Conservation (phyloP, 345 rosid species). For the Stellera chamaejasme region DNA sequence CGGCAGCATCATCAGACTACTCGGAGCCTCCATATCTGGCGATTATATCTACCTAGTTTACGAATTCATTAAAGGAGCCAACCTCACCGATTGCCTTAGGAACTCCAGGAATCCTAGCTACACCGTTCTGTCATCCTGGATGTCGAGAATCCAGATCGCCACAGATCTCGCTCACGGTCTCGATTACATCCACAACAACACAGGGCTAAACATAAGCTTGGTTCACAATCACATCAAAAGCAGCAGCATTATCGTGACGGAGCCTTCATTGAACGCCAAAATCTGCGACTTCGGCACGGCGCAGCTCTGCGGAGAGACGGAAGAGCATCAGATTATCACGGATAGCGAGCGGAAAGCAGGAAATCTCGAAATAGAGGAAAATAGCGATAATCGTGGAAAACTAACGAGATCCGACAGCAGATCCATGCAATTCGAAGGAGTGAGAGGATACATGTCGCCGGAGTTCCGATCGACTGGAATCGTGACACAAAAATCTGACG, state of each 20-base stretch:
- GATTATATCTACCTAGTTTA: conserved; percentile 70
- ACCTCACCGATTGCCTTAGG: conserved; percentile 60
- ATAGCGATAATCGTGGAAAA: background rate
- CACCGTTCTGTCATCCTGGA: conserved; percentile 72
- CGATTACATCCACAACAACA: conserved; percentile 77
- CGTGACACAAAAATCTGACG: conserved; percentile 71
- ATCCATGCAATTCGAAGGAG: conserved; percentile 50
- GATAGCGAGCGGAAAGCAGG: background rate
- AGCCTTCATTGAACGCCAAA: conserved; percentile 54
- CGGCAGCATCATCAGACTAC: conserved; percentile 49
- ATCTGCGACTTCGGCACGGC: conserved; percentile 85
- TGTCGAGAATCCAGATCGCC: conserved; percentile 74
- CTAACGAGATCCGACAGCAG: conserved; percentile 28
- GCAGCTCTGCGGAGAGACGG: conserved; percentile 66
- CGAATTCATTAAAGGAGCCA: conserved; percentile 53
- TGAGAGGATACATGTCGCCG: conserved; percentile 83
- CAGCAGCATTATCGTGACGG: conserved; percentile 57
- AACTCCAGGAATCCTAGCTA: conserved; percentile 51
- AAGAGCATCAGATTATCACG: conserved; percentile 19
- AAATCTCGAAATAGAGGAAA: conserved; percentile 15
- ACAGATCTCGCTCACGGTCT: conserved; percentile 80
- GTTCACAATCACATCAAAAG: conserved; percentile 78
- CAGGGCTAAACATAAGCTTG: conserved; percentile 49
- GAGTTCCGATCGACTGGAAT: conserved; percentile 47
- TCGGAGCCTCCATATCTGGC: conserved; percentile 66